Percentiles rank a stretch among this genome's conserved stretches.
Evolutionary conservation across 305 asterid genomes (phyloP).

Genomic region (Fraxinus sp.): DNA sequence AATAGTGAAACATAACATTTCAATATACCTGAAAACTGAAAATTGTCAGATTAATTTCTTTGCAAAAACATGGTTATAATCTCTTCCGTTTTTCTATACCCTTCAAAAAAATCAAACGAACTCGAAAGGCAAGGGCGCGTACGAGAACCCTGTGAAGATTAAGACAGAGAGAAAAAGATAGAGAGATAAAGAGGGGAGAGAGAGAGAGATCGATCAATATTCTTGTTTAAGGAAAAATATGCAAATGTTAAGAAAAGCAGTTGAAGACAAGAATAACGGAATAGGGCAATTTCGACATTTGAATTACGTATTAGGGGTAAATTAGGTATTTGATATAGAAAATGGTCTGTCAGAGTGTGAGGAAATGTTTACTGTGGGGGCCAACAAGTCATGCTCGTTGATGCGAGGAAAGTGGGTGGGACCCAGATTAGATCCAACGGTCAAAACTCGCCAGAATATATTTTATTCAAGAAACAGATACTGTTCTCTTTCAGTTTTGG

Average conservation of each 20-base stretch:
- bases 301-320: background rate
- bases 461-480: too few species aligned
- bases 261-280: constrained; percentile 55
- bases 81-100: background rate
- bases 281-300: constrained; percentile 43
- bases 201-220: constrained; percentile 2
- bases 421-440: constrained; percentile 4
- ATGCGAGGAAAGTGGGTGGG: background rate
- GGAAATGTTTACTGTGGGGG: constrained; percentile 9
- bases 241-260: constrained; percentile 25
- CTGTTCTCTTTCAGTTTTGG: background rate
- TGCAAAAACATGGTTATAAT: background rate
- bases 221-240: constrained; percentile 24
- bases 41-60: background rate
- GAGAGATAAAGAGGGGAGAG: constrained; percentile 14
- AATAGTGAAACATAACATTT: background rate
- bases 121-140: constrained; percentile 34
- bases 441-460: background rate
- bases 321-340: background rate
- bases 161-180: constrained; percentile 14
- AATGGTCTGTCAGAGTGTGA: constrained; percentile 22
- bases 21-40: background rate
- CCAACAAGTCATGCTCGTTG: background rate
- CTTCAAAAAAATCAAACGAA: constrained; percentile 22
- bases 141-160: constrained; percentile 25